A percentile compares a stretch with the other conserved stretches of the same genome.
These are phyloP conservation scores for Trifolium subterraneum DNA, from an alignment of 306 rosid genomes.

Conservation along the genomic window DNA sequence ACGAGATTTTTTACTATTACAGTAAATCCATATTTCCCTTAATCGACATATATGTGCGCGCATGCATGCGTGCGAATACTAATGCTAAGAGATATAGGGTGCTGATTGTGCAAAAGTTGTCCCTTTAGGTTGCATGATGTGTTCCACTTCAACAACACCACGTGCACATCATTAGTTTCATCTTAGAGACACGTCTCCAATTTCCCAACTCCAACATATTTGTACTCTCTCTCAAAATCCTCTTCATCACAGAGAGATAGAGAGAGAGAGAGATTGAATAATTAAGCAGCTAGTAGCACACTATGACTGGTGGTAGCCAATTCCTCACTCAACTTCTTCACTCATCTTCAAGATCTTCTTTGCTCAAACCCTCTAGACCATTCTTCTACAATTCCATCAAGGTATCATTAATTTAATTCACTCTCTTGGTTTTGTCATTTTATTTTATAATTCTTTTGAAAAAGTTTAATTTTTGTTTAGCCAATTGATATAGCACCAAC, in stretches of 20 bases:
- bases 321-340: constrained; percentile 40
- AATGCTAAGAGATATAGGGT: background rate
- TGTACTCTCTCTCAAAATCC: constrained; percentile 23
- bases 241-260: background rate
- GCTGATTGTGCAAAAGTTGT: constrained; percentile 22
- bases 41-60: too few species aligned
- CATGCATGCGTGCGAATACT: background rate
- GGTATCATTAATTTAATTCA: constrained; percentile 25
- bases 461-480: too few species aligned
- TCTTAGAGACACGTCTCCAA: constrained; percentile 37
- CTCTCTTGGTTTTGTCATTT: background rate
- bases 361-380: constrained; percentile 42
- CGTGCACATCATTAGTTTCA: constrained; percentile 37
- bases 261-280: background rate
- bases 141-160: constrained; percentile 22
- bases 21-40: too few species aligned
- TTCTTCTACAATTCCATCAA: constrained; percentile 48
- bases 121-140: constrained; percentile 36
- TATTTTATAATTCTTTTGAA: background rate
- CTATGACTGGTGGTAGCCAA: constrained; percentile 40
- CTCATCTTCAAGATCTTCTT: constrained; percentile 46
- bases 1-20: too few species aligned
- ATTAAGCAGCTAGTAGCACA: background rate
- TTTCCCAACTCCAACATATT: background rate
- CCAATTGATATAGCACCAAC: background rate